Percentiles rank a stretch among this genome's conserved stretches.
Conservation (phyloP, 2,329 filamentous ascomycete species). For the Pseudogymnoascus sp. region DNA sequence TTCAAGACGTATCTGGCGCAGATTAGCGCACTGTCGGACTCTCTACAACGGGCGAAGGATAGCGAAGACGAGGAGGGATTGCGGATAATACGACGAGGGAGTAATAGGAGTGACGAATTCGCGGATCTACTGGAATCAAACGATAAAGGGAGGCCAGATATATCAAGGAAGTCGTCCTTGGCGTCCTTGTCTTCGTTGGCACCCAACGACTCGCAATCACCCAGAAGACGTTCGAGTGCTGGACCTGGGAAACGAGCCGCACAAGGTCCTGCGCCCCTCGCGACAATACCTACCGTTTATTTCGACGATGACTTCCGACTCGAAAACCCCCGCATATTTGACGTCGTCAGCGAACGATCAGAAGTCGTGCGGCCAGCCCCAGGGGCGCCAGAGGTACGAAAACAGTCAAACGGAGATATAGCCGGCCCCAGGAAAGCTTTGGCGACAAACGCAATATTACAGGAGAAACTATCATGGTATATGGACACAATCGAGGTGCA, state of each 20-base stretch:
- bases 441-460: conserved; percentile 91
- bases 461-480: conserved; percentile 98
- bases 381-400: conserved; percentile 45
- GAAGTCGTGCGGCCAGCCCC: conserved; percentile 75
- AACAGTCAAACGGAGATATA: conserved; percentile 47
- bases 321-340: conserved; percentile 92
- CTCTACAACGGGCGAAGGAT: conserved; percentile 75
- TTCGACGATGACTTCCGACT: conserved; percentile 93
- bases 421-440: conserved; percentile 70
- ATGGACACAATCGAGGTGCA: conserved; percentile 99
- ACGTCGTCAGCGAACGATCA: conserved; percentile 90
- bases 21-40: conserved; percentile 81
- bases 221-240: conserved; percentile 43
- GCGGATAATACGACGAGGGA: conserved; percentile 25
- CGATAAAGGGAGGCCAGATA: conserved; percentile 18
- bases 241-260: conserved; percentile 46
- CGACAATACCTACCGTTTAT: conserved; percentile 87
- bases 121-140: conserved; percentile 31
- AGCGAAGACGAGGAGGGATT: conserved; percentile 56
- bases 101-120: conserved; percentile 32
- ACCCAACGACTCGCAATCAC: conserved; percentile 22
- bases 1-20: conserved; percentile 81
- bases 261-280: conserved; percentile 74
- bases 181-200: conserved; percentile 33
- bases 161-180: conserved; percentile 34